Base-by-base conservation (phyloP, 495 filamentous ascomycete genomes). In the Hyaloscypha hepaticicola region DNA sequence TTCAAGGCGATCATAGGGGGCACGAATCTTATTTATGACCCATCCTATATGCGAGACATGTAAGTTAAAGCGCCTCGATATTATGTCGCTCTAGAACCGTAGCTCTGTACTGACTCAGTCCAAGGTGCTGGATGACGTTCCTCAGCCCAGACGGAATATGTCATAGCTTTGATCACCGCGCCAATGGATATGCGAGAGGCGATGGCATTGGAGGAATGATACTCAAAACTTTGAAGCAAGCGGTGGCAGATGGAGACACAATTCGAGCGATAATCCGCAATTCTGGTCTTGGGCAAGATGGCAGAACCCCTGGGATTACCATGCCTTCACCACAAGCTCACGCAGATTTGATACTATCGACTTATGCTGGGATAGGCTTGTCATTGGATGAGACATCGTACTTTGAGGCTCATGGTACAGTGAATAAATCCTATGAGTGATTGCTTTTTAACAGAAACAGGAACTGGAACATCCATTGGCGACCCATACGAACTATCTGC, bases 101-200 rank as follows among this genome's bases (percentile, higher is more conserved):
- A n/a, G n/a, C n/a, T n/a, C n/a, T n/a, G 12, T 34, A 34, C 31
- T 34, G 5, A 34, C 31, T 34, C 31, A 34, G 31, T 12, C 12
- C 12, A 34, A 34, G 31, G 31, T 34, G 31, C 31, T 5, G 31
- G 12, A 34, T 34, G 31, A 63, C 19, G 3, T 79, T 79, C 61
- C 63, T 82, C 28, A 75, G 73, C n/a, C 66, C 75, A 8, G 71
- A 75, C 24, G 78, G 79, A 2, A 76, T 73, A 11, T 90, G 83
- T 48, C 78, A 84, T 63, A 82, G 83, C 0, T 93, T 89, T 64
- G 86, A 88, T 68, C 75, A 77, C 0, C 61, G 74, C 5, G 89
- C 87, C 21, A 80, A 87, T 64, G 90, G 89, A 0, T 92, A 87
- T 69, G 87, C 76, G 0, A 79, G 88, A 19, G 90, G 80, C 4